These are phyloP conservation scores for Orobanche coerulescens DNA, from an alignment of 257 asterid species.

Conservation along the genomic window DNA sequence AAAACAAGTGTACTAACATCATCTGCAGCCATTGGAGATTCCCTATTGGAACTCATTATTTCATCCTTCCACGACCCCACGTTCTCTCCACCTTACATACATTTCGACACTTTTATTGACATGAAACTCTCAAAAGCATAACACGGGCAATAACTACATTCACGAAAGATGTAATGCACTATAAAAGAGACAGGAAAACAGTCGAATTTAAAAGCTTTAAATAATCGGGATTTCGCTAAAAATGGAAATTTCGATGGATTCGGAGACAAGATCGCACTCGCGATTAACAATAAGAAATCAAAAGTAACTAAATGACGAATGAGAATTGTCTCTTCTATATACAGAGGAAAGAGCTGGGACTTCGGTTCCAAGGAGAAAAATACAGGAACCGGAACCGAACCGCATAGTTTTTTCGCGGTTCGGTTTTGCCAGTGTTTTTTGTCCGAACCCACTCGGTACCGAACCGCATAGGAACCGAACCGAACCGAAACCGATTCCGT, in stretches of 20 bases:
- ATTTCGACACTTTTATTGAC: constrained; percentile 2
- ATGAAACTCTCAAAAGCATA: background rate
- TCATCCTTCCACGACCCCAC: constrained; percentile 70
- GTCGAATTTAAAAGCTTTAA: background rate
- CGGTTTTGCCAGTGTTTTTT: too few relatives aligned
- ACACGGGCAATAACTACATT: background rate
- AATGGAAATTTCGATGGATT: background rate
- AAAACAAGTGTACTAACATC: constrained; percentile 57
- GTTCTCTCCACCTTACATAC: constrained; percentile 51
- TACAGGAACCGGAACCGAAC: too few relatives aligned
- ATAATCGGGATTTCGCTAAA: background rate
- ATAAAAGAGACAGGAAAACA: background rate
- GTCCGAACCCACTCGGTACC: too few relatives aligned
- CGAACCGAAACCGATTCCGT: too few relatives aligned
- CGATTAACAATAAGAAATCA: background rate
- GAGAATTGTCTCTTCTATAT: background rate
- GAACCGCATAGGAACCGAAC: too few relatives aligned
- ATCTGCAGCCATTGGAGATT: constrained; percentile 61
- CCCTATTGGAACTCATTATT: constrained; percentile 40
- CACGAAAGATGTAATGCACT: background rate
- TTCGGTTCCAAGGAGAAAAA: too few relatives aligned
- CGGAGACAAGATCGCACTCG: background rate
- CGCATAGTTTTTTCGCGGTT: too few relatives aligned
- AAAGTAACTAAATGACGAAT: background rate
- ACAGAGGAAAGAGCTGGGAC: too few relatives aligned